These are phyloP conservation scores for Ceraceosorus guamensis DNA, from an alignment of 1,284 basidiomycete species.

Conservation along the genomic window DNA sequence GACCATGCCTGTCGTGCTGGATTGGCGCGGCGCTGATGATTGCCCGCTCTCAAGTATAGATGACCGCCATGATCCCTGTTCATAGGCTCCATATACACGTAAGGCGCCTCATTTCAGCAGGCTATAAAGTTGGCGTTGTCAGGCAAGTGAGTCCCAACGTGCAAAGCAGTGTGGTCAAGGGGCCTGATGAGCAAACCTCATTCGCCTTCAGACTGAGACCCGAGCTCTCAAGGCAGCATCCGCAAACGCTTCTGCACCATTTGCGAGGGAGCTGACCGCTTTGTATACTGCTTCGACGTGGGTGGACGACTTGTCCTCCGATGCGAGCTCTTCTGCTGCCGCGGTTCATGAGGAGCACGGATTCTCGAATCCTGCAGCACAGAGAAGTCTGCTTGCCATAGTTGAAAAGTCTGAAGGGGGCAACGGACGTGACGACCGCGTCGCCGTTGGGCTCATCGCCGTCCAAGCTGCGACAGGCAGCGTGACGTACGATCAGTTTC, in stretches of 20 bases:
- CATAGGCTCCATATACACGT: constrained; percentile 77
- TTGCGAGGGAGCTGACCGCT: constrained; percentile 70
- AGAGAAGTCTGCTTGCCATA: constrained; percentile 49
- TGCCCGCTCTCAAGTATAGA: too few species aligned
- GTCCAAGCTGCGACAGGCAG: constrained; percentile 78
- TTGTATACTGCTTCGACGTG: constrained; percentile 84
- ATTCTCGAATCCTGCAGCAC: constrained; percentile 4
- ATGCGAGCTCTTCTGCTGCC: too few species aligned
- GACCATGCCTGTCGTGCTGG: too few species aligned
- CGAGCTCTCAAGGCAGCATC: constrained; percentile 82
- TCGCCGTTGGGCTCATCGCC: constrained; percentile 67
- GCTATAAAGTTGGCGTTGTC: constrained; percentile 78
- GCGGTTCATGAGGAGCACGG: constrained; percentile 58
- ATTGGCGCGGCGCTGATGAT: too few species aligned
- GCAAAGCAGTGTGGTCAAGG: background rate
- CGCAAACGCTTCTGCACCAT: constrained; percentile 54
- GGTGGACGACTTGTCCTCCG: constrained; percentile 64
- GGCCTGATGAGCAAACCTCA: too few species aligned
- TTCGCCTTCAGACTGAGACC: constrained; percentile 63
- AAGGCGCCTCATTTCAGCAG: constrained; percentile 69
- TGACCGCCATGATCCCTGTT: constrained; percentile 70
- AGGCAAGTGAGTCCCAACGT: constrained; percentile 58
- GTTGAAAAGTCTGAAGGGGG: constrained; percentile 60
- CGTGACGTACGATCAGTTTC: constrained; percentile 77
- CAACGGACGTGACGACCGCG: constrained; percentile 57